Base-by-base conservation (phyloP, 2,329 filamentous ascomycete genomes). In the Microdochium bolleyi region DNA sequence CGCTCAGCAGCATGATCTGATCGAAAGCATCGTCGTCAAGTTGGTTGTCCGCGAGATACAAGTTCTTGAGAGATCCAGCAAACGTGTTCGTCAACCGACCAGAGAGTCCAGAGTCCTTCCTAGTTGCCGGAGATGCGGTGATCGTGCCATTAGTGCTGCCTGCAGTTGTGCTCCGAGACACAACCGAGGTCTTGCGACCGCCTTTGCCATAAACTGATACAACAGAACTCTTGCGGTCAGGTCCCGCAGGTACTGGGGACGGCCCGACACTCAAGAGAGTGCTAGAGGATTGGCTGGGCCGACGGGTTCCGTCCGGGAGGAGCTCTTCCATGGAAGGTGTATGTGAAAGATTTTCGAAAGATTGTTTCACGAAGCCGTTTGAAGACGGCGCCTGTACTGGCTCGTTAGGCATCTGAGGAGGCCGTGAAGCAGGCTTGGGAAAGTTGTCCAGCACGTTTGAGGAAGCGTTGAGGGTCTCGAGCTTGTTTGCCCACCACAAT, bases 11-110 rank as follows among this genome's bases (percentile, higher is more conserved):
- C 1, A 84, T 88, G 48, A 99, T 78, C 67, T 97, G 89, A 58
- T 96, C 91, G 65, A 97, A 97, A 0, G 96, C 88, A 61, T 97
- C 92, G 61, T 97, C 94, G 53, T 94, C 89, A 24, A 99, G 79
- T 55, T 92, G 84, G 66, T 99, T 99, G 66, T 99, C 94, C 8
- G 94, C 94, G 54, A 99, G 76, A 62, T 89, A 92, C 0, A 99
- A 73, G 62, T 95, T 87, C 50, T 87, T 81, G 56, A 99, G 73
- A 5, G 91, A 95, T 7, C 85, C 86, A 9, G 90, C 88, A 74
- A 99, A 97, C 0, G 94, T 99, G 58, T 86, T 89, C 19, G 85
- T 82, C 53, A 95, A 73, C 60, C 88, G 84, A 61, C 86, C 86
- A 16, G 89, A 92, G 53, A 95, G 75, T 48, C 85, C 89, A 0